These are phyloP conservation scores for Trichoderma asperelloides DNA, from an alignment of 495 filamentous ascomycete species.

Conservation along the genomic window DNA sequence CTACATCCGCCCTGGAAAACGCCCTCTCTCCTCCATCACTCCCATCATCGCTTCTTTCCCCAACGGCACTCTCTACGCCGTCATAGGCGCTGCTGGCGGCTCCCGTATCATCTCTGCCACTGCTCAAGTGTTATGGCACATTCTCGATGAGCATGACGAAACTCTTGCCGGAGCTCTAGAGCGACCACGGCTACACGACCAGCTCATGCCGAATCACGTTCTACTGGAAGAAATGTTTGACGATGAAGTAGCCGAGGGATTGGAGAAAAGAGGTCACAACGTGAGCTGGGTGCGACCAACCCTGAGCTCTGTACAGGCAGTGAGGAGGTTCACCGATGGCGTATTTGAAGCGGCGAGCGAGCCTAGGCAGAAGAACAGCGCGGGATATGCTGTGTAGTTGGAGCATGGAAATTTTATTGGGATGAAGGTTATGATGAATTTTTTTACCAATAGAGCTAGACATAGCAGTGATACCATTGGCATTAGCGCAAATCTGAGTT, in stretches of 20 bases:
- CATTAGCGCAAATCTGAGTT: not conserved
- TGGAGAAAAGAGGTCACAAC: slow-evolving; percentile 60
- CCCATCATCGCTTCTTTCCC: slow-evolving; percentile 64
- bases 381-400: slow-evolving; percentile 55
- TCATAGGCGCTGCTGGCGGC: slow-evolving; percentile 73
- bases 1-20: slow-evolving; percentile 71
- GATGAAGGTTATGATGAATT: not conserved
- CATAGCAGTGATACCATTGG: not conserved
- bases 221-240: slow-evolving; percentile 65
- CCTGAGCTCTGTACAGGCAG: slow-evolving; percentile 60
- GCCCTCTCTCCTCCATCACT: slow-evolving; percentile 71
- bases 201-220: slow-evolving; percentile 62
- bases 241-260: slow-evolving; percentile 52
- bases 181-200: slow-evolving; percentile 68
- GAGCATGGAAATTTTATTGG: not conserved
- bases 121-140: slow-evolving; percentile 63
- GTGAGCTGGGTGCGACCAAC: slow-evolving; percentile 60
- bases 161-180: slow-evolving; percentile 53
- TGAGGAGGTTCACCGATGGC: slow-evolving; percentile 60
- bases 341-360: slow-evolving; percentile 53
- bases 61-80: slow-evolving; percentile 58
- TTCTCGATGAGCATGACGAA: slow-evolving; percentile 55
- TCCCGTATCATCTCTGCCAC: slow-evolving; percentile 83
- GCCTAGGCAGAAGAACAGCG: slow-evolving; percentile 65
- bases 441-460: not conserved